phyloP scores from a whole-genome alignment of 371 early-diverging fungal genomes.

The Saksenaea vasiformis region DNA sequence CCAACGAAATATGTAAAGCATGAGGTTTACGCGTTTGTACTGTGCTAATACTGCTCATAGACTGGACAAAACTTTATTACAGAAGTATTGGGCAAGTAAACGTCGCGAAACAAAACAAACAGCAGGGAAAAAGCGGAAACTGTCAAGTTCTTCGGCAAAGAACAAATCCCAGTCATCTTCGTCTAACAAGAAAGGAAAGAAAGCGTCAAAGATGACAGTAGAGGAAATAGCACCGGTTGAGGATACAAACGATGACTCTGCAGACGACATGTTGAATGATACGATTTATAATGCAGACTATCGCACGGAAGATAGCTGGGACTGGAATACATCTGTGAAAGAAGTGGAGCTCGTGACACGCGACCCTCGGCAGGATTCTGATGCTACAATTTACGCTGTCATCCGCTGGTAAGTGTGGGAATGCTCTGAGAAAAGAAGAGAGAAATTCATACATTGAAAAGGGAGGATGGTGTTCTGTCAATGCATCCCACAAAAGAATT shows the following conservation, averaged over 20 bases:
- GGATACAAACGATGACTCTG: not conserved
- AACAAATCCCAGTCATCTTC: not conserved
- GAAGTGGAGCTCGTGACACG: conserved; percentile 6
- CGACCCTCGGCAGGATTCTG: not conserved
- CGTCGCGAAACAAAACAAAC: not conserved
- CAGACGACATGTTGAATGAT: not conserved
- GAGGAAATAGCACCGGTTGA: not conserved
- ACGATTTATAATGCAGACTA: conserved; percentile 12
- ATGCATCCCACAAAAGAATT: conserved; percentile 14
- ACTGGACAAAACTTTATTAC: not conserved
- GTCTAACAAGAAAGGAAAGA: not conserved
- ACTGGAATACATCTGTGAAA: conserved; percentile 8
- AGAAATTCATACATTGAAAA: not conserved
- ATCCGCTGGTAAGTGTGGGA: conserved; percentile 11
- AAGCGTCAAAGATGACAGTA: not conserved
- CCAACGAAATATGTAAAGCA: conserved; percentile 37
- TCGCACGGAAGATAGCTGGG: conserved; percentile 1
- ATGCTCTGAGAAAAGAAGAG: not conserved
- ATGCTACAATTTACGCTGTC: conserved; percentile 9
- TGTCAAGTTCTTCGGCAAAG: not conserved
- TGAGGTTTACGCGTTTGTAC: not conserved
- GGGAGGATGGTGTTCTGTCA: conserved; percentile 9
- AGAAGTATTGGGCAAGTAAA: not conserved
- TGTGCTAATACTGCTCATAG: not conserved
- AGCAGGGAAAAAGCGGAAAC: not conserved